phyloP scores from a whole-genome alignment of 257 asterid genomes.

The Jacaranda mimosifolia region DNA sequence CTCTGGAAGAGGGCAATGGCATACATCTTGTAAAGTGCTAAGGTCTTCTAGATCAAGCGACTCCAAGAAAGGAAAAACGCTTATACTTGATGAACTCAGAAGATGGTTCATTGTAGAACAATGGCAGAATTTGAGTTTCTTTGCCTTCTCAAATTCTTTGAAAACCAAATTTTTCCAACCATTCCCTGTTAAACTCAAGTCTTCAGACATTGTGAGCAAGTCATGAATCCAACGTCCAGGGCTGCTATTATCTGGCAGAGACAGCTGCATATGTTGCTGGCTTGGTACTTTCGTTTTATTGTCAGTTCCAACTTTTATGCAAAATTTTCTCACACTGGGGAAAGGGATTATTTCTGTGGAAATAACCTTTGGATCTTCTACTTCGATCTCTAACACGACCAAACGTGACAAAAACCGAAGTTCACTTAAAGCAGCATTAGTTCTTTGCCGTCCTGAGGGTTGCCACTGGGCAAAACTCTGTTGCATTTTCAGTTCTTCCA shows the following conservation, averaged over 20 bases:
- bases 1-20: background rate
- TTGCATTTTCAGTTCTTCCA: background rate
- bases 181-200: slow-evolving; percentile 1
- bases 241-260: background rate
- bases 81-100: background rate
- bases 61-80: background rate
- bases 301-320: background rate
- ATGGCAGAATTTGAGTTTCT: background rate
- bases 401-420: background rate
- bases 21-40: background rate
- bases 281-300: background rate
- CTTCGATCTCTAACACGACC: background rate
- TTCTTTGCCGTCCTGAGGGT: background rate
- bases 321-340: background rate
- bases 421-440: background rate
- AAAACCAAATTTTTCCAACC: background rate
- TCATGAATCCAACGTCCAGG: background rate
- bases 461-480: background rate
- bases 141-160: background rate
- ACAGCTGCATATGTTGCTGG: background rate
- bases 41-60: background rate
- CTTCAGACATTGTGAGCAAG: background rate
- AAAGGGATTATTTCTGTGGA: background rate
- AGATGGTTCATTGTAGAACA: slow-evolving; percentile 5
- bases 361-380: background rate